These are phyloP conservation scores for Silene noctiflora DNA, from an alignment of 179 eudicot genomes.

Conservation along the genomic window DNA sequence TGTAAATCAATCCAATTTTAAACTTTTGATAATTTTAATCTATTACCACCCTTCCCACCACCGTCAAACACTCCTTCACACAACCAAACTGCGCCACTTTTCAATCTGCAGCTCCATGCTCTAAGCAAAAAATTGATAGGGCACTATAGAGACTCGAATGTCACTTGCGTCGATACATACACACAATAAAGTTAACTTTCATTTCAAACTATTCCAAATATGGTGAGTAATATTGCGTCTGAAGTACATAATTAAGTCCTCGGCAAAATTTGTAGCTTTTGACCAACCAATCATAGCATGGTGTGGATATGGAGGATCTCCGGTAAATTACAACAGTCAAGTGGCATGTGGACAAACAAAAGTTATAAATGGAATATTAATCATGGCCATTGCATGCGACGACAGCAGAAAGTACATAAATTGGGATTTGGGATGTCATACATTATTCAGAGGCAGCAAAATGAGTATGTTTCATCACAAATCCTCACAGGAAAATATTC, in stretches of 20 bases:
- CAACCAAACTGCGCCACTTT: conserved; percentile 74
- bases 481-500: conserved; percentile 76
- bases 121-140: conserved; percentile 61
- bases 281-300: conserved; percentile 64
- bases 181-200: conserved; percentile 68
- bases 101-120: conserved; percentile 82
- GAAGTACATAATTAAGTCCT: not conserved
- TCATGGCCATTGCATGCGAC: conserved; percentile 57
- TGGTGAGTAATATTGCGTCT: conserved; percentile 41
- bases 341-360: conserved; percentile 40
- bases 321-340: conserved; percentile 38
- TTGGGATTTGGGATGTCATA: conserved; percentile 95
- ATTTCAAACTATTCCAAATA: conserved; percentile 72
- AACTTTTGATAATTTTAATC: too few relatives aligned
- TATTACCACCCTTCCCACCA: too few relatives aligned
- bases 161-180: conserved; percentile 69
- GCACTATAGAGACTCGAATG: conserved; percentile 54
- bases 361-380: conserved; percentile 40
- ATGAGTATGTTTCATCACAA: conserved; percentile 64
- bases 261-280: conserved; percentile 30
- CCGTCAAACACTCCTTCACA: too few relatives aligned
- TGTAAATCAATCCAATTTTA: too few relatives aligned
- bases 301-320: conserved; percentile 49
- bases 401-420: conserved; percentile 63
- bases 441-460: conserved; percentile 93